Evolutionary conservation across 345 rosid genomes (phyloP).

Genomic region (Balakata baccata): DNA sequence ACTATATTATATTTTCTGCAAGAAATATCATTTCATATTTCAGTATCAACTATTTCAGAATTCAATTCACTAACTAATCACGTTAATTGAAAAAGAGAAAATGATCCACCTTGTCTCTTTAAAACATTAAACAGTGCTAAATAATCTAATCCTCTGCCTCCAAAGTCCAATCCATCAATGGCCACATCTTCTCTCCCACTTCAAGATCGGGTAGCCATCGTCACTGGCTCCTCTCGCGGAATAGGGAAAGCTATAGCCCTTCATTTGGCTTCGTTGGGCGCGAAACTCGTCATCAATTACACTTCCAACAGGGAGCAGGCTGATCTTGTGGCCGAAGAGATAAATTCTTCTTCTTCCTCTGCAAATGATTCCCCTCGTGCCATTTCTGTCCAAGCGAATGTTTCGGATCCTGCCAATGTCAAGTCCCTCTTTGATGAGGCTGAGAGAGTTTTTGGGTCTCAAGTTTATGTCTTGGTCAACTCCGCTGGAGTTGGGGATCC

Average conservation of each 20-base stretch:
- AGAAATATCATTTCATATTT: no score
- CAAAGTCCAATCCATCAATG: background rate
- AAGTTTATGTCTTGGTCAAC: slow-evolving; percentile 36
- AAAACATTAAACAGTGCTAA: background rate
- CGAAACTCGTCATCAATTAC: slow-evolving; percentile 35
- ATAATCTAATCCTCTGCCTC: background rate
- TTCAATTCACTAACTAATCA: no score
- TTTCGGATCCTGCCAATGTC: slow-evolving; percentile 37
- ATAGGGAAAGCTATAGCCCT: slow-evolving; percentile 36
- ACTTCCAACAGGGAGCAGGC: slow-evolving; percentile 30
- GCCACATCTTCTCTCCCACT: slow-evolving; percentile 14
- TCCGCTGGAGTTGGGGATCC: slow-evolving; percentile 35
- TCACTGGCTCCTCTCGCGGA: slow-evolving; percentile 42
- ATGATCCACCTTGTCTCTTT: no score
- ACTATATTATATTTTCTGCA: no score
- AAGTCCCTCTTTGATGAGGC: slow-evolving; percentile 37
- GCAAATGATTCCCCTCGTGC: slow-evolving; percentile 14
- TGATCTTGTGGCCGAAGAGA: slow-evolving; percentile 21
- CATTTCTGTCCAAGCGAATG: slow-evolving; percentile 25
- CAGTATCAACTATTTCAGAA: no score
- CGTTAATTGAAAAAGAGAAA: no score
- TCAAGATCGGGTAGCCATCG: slow-evolving; percentile 34
- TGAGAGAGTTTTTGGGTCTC: slow-evolving; percentile 32
- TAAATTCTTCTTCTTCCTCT: slow-evolving; percentile 18
- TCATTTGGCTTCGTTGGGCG: slow-evolving; percentile 38